A percentile compares a stretch with the other conserved stretches of the same genome.
Conservation (phyloP, 805 yeast genomes). For the Torulaspora indica region DNA sequence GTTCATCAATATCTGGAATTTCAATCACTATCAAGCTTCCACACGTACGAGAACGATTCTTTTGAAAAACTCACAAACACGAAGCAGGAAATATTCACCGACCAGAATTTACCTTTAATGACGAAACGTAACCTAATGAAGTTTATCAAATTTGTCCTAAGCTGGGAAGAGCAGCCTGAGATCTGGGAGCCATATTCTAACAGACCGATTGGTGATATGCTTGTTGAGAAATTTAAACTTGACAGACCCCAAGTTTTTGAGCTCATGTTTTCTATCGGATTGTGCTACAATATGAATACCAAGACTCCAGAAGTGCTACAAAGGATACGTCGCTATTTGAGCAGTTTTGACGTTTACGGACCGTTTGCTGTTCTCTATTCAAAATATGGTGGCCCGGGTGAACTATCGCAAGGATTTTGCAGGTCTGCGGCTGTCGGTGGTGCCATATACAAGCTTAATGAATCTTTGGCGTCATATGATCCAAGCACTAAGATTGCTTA, state of each 20-base stretch:
- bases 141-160: conserved; percentile 80
- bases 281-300: conserved; percentile 57
- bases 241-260: conserved; percentile 74
- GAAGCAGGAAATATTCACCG: conserved; percentile 90
- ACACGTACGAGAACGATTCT: conserved; percentile 87
- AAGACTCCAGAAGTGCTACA: conserved; percentile 71
- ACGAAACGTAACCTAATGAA: conserved; percentile 81
- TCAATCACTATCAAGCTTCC: conserved; percentile 82
- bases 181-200: conserved; percentile 54
- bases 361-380: conserved; percentile 88
- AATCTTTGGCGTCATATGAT: conserved; percentile 61
- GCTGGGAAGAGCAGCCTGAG: conserved; percentile 57
- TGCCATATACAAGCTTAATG: conserved; percentile 81
- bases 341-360: conserved; percentile 88
- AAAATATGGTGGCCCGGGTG: conserved; percentile 95
- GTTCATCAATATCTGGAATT: conserved; percentile 91
- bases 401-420: conserved; percentile 92
- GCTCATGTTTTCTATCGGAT: conserved; percentile 79
- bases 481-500: conserved; percentile 60
- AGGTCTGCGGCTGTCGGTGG: conserved; percentile 98
- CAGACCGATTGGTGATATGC: conserved; percentile 54
- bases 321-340: conserved; percentile 75
- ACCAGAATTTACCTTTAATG: conserved; percentile 66
- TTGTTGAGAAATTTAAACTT: conserved; percentile 62
- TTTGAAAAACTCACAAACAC: conserved; percentile 83